Evolutionary conservation across 192 early-diverging fungal species (phyloP).

Genomic region (Piromyces sp.): DNA sequence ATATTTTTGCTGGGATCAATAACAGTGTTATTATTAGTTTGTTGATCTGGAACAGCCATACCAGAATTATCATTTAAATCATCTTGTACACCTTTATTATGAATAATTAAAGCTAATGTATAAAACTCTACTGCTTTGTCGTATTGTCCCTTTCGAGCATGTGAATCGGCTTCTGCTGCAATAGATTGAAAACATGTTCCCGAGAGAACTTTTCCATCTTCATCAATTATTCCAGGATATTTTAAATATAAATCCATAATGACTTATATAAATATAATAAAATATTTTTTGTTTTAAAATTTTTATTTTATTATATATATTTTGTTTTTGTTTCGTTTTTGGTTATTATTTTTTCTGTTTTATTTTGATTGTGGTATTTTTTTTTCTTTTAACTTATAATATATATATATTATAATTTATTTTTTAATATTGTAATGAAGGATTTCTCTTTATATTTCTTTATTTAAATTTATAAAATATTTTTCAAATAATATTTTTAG

Average conservation of each 20-base stretch:
- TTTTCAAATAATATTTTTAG: too few relatives aligned
- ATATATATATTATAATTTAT: too few relatives aligned
- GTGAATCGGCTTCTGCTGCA: not conserved
- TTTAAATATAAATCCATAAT: not conserved
- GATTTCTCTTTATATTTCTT: too few relatives aligned
- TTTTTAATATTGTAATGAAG: too few relatives aligned
- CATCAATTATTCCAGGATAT: not conserved
- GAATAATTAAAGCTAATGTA: not conserved
- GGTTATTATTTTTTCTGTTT: too few relatives aligned
- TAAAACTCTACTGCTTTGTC: not conserved
- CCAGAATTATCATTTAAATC: not conserved
- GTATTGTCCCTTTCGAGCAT: not conserved
- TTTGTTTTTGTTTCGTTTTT: too few relatives aligned
- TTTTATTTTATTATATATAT: too few relatives aligned
- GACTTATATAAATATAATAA: too few relatives aligned
- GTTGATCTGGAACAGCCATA: not conserved
- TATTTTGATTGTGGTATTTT: too few relatives aligned
- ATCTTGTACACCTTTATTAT: not conserved
- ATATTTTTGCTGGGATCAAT: not conserved
- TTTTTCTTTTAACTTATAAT: too few relatives aligned
- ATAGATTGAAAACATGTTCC: not conserved
- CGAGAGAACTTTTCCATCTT: not conserved
- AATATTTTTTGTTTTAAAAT: too few relatives aligned
- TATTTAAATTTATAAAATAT: too few relatives aligned
- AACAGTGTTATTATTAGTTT: not conserved